Conservation (phyloP, 441 rosid genomes). For the Adansonia grandidieri region DNA sequence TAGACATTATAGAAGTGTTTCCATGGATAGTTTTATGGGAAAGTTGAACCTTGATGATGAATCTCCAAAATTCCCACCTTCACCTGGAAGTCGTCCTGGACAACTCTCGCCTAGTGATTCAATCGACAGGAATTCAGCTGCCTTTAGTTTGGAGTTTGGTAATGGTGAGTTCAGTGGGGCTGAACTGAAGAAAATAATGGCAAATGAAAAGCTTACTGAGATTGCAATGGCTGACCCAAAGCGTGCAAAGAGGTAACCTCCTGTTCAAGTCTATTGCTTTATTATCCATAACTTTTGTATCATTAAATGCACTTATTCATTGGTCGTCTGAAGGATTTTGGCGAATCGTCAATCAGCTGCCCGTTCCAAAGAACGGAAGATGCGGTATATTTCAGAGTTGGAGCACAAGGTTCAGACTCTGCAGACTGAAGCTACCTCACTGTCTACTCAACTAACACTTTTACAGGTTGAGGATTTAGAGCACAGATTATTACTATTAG, state of each 20-base stretch:
- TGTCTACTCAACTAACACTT: conserved; percentile 94
- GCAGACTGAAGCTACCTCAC: conserved; percentile 95
- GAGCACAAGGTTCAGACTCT: conserved; percentile 98
- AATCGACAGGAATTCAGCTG: conserved; percentile 59
- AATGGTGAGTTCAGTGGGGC: conserved; percentile 86
- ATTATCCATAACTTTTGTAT: neutral
- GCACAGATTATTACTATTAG: neutral
- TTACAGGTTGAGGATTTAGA: conserved; percentile 60
- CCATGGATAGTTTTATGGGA: conserved; percentile 91
- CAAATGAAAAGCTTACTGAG: conserved; percentile 88
- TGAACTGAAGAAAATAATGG: conserved; percentile 92
- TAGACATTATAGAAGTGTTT: conserved; percentile 87
- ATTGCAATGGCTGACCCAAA: conserved; percentile 88
- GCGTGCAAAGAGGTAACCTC: conserved; percentile 83
- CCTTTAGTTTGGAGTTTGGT: conserved; percentile 76
- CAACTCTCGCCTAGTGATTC: conserved; percentile 73
- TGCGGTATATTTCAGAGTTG: conserved; percentile 86
- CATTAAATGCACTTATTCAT: neutral
- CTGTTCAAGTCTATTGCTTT: conserved; percentile 5
- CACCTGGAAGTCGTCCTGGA: conserved; percentile 62
- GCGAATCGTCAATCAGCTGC: conserved; percentile 99
- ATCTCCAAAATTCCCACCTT: conserved; percentile 73
- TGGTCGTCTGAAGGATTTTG: conserved; percentile 61
- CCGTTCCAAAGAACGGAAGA: conserved; percentile 94
- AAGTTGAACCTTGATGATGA: conserved; percentile 77